Base-by-base conservation (phyloP, 2,329 filamentous ascomycete species). In the Parascedosporium putredinis region DNA sequence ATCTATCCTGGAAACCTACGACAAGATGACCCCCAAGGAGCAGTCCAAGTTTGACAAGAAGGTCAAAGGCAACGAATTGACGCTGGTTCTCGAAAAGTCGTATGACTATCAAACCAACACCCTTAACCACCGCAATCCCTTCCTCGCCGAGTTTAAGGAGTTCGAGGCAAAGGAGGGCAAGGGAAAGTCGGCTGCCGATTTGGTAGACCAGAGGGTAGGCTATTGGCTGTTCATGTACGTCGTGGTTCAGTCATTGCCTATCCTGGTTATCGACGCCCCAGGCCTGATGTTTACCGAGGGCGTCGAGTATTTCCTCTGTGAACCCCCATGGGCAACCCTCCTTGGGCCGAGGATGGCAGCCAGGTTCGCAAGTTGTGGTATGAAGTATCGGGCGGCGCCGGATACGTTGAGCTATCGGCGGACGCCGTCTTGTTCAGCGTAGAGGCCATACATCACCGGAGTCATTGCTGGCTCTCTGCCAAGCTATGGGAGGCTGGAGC, bases 181-280 rank as follows among this genome's bases (percentile, higher is more conserved):
- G 52, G 77, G 81, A 51, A 81, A 79, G 61, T 76, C 70, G 34
- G 73, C 81, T 25, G 70, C 75, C n/a, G 84, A 90, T 56, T 68
- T 90, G 38, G 71, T 73, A 31, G 84, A 90, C 57, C 76, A 85
- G 57, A 78, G 86, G 40, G 78, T 84, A 40, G 87, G 87, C 12
- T 81, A 85, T 61, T 93, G 86, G 86, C 71, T 93, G 47, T 90
- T 91, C 68, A 70, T 90, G 51, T 91, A 91, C 60, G 82, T 80
- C 5, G 78, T 88, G 7, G 72, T 91, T 6, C 86, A 93, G 64
- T 83, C 83, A 2, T 71, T 91, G 22, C 87, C 87, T 4, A 82
- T 88, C 73, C 71, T 91, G 9, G 84, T 87, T 1, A 74, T 88
- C 29, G 87, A 93, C 62, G 85, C 84, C 0, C 84, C 84, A 0